phyloP scores from a whole-genome alignment of 108 stramenopile species.

The Stephanodiscus minutulus region DNA sequence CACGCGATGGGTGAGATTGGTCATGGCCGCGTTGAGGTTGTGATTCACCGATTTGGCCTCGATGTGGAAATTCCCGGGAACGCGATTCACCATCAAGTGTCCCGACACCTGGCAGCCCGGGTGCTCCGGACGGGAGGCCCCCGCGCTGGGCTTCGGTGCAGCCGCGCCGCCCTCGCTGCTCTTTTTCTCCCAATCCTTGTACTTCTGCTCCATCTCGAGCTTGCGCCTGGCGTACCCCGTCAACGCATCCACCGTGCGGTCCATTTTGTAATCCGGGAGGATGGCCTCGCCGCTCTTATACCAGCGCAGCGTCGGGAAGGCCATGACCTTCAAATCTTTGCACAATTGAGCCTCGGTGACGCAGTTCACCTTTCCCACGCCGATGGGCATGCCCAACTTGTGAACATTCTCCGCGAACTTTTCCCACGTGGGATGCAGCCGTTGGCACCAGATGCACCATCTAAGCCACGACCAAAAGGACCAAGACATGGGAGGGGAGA shows the following conservation, averaged over 20 bases:
- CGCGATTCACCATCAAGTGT: conserved; percentile 87
- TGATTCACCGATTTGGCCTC: conserved; percentile 95
- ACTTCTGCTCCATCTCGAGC: conserved; percentile 83
- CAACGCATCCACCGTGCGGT: conserved; percentile 87
- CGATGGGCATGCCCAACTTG: conserved; percentile 74
- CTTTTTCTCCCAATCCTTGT: conserved; percentile 81
- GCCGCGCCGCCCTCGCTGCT: conserved; percentile 43
- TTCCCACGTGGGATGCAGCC: conserved; percentile 97
- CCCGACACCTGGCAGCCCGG: conserved; percentile 88
- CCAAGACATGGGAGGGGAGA: not conserved
- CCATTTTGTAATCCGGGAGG: conserved; percentile 90
- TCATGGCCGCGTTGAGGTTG: conserved; percentile 94
- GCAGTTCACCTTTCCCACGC: conserved; percentile 93
- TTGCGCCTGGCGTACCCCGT: conserved; percentile 75
- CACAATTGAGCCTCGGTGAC: conserved; percentile 80
- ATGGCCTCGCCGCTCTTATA: conserved; percentile 78
- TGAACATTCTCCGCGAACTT: conserved; percentile 81
- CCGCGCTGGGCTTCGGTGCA: conserved; percentile 43
- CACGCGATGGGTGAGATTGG: conserved; percentile 93
- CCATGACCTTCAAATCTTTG: conserved; percentile 85
- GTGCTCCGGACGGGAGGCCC: conserved; percentile 73
- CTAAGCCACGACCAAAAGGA: not conserved
- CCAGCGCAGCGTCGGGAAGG: conserved; percentile 95
- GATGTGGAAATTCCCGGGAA: conserved; percentile 97
- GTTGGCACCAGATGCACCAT: conserved; percentile 95